Base-by-base conservation (phyloP, 495 filamentous ascomycete species). In the Neurospora sp. region DNA sequence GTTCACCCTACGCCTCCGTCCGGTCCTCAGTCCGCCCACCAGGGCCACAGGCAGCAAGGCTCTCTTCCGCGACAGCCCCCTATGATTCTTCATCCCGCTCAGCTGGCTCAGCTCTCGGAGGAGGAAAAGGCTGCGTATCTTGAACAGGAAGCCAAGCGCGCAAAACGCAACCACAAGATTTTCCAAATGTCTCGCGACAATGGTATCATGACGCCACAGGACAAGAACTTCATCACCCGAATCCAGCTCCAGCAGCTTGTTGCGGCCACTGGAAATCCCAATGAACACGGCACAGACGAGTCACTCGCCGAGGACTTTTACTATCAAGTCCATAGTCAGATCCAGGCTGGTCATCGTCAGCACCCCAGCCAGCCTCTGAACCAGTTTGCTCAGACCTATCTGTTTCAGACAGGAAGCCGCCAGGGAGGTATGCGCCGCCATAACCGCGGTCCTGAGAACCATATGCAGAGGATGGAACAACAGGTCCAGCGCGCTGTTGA, bases 141-240 rank as follows among this genome's bases (percentile, higher is more conserved):
- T 72, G 88, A 91, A 73, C 96, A 97, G 75, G 96, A 98, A 79
- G 94, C 95, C 10, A 97, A 94, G 82, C 89, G 96, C 68, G 93
- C 96, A 3, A 99, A 99, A 83, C 90, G 96, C 40, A 98, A 98
- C 78, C 95, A 98, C 84, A 99, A 99, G 84, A 99, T 99, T 70
- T 93, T 92, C 77, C 87, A 96, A 35, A 84, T 99, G 35, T 97
- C 96, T 8, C 92, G 90, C 76, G 94, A 96, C 76, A 98, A 99
- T 78, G 96, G 96, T 37, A 80, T 99, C 71, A 99, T 99, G 96
- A 98, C 96, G 22, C 96, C 96, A 3, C 94, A 97, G 78, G 96
- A 99, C 82, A 99, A 99, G 86, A 99, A 98, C 78, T 99, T 98
- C 79, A 96, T 99, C 72, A 98, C 96, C 10, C 89, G 96, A 16